Percentiles rank a stretch among this genome's conserved stretches.
These are phyloP conservation scores for Trichoderma erinaceum DNA, from an alignment of 495 filamentous ascomycete species.

Conservation along the genomic window DNA sequence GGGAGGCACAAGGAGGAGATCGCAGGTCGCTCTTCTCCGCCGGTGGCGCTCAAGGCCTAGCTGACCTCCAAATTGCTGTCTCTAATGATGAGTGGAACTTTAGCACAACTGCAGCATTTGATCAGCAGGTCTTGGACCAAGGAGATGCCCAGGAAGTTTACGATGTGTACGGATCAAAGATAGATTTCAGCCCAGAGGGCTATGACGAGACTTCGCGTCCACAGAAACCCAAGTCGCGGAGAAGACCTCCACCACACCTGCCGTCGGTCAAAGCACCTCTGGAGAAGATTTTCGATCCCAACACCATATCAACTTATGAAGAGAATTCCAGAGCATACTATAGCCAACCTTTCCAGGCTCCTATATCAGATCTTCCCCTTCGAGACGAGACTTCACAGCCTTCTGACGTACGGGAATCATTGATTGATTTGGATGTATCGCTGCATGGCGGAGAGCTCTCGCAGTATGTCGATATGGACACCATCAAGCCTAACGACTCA, in stretches of 20 bases:
- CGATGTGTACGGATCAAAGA: conserved; percentile 46
- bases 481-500: conserved; percentile 44
- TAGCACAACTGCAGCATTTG: conserved; percentile 78
- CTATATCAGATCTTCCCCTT: conserved; percentile 48
- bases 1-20: conserved; percentile 79
- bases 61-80: conserved; percentile 33
- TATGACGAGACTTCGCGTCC: conserved; percentile 37
- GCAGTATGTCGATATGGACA: conserved; percentile 53
- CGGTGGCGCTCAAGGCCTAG: conserved; percentile 61
- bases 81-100: conserved; percentile 84
- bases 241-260: conserved; percentile 46
- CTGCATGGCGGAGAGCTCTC: conserved; percentile 44
- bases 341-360: conserved; percentile 32
- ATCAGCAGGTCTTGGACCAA: conserved; percentile 49
- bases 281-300: conserved; percentile 52
- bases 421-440: conserved; percentile 53
- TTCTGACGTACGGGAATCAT: conserved; percentile 44
- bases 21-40: conserved; percentile 75
- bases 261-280: conserved; percentile 43
- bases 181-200: conserved; percentile 37
- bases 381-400: conserved; percentile 44
- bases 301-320: conserved; percentile 51
- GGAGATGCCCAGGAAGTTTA: conserved; percentile 41
- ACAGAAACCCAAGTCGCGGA: conserved; percentile 38
- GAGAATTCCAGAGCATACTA: conserved; percentile 50